These are phyloP conservation scores for Wallacemonas sp. DNA, from an alignment of 208 protist genomes.

Conservation along the genomic window DNA sequence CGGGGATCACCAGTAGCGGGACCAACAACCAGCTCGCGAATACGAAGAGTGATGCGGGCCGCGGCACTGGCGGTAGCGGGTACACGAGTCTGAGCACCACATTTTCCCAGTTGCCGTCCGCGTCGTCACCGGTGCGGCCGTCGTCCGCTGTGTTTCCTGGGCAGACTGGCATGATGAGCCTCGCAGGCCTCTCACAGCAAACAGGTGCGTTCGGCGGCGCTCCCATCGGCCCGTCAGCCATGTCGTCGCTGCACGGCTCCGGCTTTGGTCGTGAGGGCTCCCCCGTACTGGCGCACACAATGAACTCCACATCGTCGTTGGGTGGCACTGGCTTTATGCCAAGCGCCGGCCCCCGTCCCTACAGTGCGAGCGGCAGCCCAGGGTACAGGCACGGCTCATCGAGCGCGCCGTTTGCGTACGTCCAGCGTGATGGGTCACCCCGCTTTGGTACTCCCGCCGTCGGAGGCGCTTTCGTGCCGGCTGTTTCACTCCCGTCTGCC, in stretches of 20 bases:
- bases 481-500: not conserved
- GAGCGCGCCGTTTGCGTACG: not conserved
- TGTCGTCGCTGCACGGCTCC: not conserved
- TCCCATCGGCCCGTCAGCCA: not conserved
- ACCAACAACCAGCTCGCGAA: conserved; percentile 6
- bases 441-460: not conserved
- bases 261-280: not conserved
- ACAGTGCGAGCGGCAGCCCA: not conserved
- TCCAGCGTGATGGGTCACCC: not conserved
- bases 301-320: not conserved
- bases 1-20: conserved; percentile 13
- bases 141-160: not conserved
- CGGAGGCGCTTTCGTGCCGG: not conserved
- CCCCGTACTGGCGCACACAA: not conserved
- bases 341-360: not conserved
- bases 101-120: conserved; percentile 4
- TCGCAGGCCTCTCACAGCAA: not conserved
- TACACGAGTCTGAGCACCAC: not conserved
- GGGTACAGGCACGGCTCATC: not conserved
- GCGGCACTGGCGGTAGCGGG: not conserved
- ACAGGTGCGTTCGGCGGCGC: not conserved
- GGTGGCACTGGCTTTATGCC: not conserved
- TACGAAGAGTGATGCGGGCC: not conserved
- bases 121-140: conserved; percentile 3
- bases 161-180: not conserved